Conservation (phyloP, 306 rosid genomes). For the Mimosa pudica region DNA sequence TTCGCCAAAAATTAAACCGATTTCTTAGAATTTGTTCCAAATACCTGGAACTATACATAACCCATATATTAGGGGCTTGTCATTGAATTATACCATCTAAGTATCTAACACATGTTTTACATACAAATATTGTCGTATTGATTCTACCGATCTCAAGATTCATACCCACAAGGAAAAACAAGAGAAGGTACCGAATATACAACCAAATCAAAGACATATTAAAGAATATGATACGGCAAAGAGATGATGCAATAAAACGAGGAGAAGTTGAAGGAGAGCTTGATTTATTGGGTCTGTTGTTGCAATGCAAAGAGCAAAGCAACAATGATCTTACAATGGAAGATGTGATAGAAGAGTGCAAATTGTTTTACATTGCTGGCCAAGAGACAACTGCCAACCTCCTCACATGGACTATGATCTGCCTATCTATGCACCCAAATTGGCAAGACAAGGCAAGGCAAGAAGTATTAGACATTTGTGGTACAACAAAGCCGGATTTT, state of each 20-base stretch:
- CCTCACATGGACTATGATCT: slow-evolving; percentile 57
- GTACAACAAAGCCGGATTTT: slow-evolving; percentile 32
- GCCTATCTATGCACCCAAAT: slow-evolving; percentile 42
- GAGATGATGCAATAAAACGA: slow-evolving; percentile 34
- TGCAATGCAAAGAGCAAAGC: slow-evolving; percentile 32
- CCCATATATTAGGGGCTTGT: not conserved
- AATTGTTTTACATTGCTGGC: slow-evolving; percentile 59
- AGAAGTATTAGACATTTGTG: slow-evolving; percentile 40
- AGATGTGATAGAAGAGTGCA: slow-evolving; percentile 64
- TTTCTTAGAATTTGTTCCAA: not conserved
- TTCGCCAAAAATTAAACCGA: too few species aligned
- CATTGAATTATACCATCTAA: not conserved
- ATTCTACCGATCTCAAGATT: slow-evolving; percentile 29
- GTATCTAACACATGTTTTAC: not conserved
- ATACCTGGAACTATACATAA: not conserved
- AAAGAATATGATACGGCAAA: slow-evolving; percentile 39
- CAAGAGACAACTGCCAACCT: slow-evolving; percentile 51
- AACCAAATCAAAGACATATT: slow-evolving; percentile 41
- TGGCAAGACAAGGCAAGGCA: slow-evolving; percentile 59
- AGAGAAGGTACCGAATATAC: slow-evolving; percentile 38
- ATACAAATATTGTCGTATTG: not conserved
- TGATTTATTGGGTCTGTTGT: slow-evolving; percentile 46
- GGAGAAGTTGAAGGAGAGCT: slow-evolving; percentile 27
- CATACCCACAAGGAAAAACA: slow-evolving; percentile 51
- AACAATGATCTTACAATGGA: slow-evolving; percentile 39